These are phyloP conservation scores for Craterostigma plantagineum DNA, from an alignment of 257 asterid species.

Conservation along the genomic window DNA sequence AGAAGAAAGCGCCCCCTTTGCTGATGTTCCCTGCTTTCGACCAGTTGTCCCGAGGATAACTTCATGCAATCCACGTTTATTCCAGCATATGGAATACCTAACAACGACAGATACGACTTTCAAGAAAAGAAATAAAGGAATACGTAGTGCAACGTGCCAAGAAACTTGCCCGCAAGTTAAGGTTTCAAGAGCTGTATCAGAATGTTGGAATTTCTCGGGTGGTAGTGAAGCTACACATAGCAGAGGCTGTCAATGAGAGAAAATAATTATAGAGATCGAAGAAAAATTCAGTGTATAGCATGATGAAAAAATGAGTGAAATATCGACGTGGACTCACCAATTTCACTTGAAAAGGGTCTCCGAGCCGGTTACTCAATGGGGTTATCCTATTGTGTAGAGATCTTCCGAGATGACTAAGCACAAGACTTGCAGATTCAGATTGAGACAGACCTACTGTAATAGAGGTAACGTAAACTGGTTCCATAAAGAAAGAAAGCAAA, in stretches of 20 bases:
- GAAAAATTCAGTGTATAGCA: too few relatives aligned
- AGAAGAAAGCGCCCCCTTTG: constrained; percentile 69
- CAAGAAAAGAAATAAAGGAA: constrained; percentile 6
- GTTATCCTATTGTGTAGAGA: constrained; percentile 39
- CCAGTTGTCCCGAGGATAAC: constrained; percentile 94
- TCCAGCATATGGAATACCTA: constrained; percentile 95
- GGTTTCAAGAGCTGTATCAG: constrained; percentile 69
- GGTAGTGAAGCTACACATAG: constrained; percentile 55
- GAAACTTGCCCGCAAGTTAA: constrained; percentile 71
- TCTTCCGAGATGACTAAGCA: constrained; percentile 24
- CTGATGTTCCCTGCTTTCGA: constrained; percentile 92
- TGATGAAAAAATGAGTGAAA: too few relatives aligned
- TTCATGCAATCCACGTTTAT: constrained; percentile 60
- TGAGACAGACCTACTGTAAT: constrained; percentile 47
- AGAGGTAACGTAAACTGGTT: constrained; percentile 66
- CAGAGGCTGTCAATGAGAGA: constrained; percentile 32
- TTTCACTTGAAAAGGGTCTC: constrained; percentile 50
- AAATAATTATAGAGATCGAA: constrained; percentile 1
- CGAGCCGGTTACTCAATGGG: constrained; percentile 37
- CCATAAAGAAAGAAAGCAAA: constrained; percentile 62
- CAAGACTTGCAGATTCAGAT: constrained; percentile 13
- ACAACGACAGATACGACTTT: constrained; percentile 6
- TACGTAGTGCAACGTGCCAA: not conserved
- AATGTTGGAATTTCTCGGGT: constrained; percentile 69
- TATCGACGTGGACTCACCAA: constrained; percentile 23